Base-by-base conservation (phyloP, 2,329 filamentous ascomycete species). In the Ophiocordyceps robertsii region DNA sequence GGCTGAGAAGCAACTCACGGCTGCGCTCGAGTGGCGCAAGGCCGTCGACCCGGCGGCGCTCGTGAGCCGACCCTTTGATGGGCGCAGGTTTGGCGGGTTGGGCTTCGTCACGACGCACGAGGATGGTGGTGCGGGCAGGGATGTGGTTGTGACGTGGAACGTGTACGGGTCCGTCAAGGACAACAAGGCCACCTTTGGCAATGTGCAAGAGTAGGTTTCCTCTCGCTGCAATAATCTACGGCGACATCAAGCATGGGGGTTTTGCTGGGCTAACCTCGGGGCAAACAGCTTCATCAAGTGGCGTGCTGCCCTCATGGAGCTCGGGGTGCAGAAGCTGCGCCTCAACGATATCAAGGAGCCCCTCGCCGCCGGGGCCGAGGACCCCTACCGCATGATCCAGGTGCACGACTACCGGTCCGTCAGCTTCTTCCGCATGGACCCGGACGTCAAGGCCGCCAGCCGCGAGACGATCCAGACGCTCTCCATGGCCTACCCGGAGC, bases 361-460 rank as follows among this genome's bases (percentile, higher is more conserved):
- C 36, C 86, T 89, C 54, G 79, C 82, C 2, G 80, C 86, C 44
- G 80, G 77, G 42, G 81, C 78, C 47, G 68, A 75, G 50, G 90
- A 95, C 56, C 85, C 84, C 1, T 93, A 95, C 66, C 85, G 90
- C 63, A 88, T 93, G 68, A 75, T 85, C 54, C 89, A 95, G 64
- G 80, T 95, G 27, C 90, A 96, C 65, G 90, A 96, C 68, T 95
- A 95, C 70, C 77, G 84, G 53, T 81, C 79, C 48, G 80, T 94
- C 58, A 86, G 80, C 56, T 95, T 95, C 71, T 71, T 95, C 51
- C 80, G 86, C 46, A 80, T 85, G 68, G 82, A 90, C 44, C 75
- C 84, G 1, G 69, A 73, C 44, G 80, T 92, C 62, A 88, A 84
- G 61, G 72, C 78, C 4, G 84, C 85, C 14, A 83, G 78, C 49